Conservation (phyloP, 2,329 filamentous ascomycete species). For the Mycosphaerella sp. region DNA sequence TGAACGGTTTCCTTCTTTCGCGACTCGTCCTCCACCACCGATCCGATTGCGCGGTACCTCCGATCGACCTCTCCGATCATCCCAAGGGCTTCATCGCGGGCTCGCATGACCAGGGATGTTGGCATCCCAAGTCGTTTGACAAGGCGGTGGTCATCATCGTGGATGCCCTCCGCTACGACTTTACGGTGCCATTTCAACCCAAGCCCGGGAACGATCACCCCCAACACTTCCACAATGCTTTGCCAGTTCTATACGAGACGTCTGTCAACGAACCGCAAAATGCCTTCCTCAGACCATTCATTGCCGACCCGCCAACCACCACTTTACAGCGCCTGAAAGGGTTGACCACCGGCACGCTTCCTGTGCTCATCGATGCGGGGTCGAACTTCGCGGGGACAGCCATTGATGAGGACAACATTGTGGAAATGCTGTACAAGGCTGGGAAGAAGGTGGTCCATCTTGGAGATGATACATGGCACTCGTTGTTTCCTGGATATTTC, state of each 20-base stretch:
- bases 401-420: conserved; percentile 84
- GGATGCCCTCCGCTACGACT: conserved; percentile 93
- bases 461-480: conserved; percentile 96
- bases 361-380: conserved; percentile 88
- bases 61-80: conserved; percentile 43
- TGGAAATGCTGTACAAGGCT: conserved; percentile 57
- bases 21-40: conserved; percentile 73
- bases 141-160: conserved; percentile 87
- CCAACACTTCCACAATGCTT: conserved; percentile 75
- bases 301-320: conserved; percentile 91
- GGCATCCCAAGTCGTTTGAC: conserved; percentile 91
- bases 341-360: conserved; percentile 87
- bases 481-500: conserved; percentile 90
- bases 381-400: conserved; percentile 93
- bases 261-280: conserved; percentile 67
- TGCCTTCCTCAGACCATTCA: conserved; percentile 88
- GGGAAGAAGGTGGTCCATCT: conserved; percentile 81
- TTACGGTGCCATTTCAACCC: conserved; percentile 71
- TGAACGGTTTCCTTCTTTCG: conserved; percentile 88
- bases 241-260: conserved; percentile 81
- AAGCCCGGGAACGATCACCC: conserved; percentile 44
- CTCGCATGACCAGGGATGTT: conserved; percentile 64
- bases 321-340: conserved; percentile 91
- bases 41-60: conserved; percentile 69
- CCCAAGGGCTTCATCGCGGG: conserved; percentile 33